Percentiles rank a stretch among this genome's conserved stretches.
phyloP scores from a whole-genome alignment of 2,329 filamentous ascomycete species.

The Parastagonospora nodorum region DNA sequence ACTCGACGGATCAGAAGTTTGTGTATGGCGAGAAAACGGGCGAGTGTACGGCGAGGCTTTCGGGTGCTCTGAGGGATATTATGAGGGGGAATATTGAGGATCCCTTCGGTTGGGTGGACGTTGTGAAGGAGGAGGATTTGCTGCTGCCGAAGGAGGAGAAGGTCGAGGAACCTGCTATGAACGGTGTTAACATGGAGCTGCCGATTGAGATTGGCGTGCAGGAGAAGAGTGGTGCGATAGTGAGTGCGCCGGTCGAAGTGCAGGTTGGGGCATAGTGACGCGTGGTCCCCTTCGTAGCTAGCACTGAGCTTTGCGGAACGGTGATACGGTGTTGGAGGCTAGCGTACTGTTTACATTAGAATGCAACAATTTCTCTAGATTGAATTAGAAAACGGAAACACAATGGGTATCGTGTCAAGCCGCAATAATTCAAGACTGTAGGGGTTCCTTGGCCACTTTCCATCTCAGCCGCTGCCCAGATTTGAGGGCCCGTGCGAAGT shows the following conservation, averaged over 20 bases:
- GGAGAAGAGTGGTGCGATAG: conserved; percentile 1
- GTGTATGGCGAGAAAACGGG: conserved; percentile 14
- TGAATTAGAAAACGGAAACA: too few relatives aligned
- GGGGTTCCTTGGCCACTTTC: too few relatives aligned
- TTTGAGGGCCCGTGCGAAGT: too few relatives aligned
- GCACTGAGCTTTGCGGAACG: too few relatives aligned
- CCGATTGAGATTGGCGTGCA: neutral
- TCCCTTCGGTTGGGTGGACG: conserved; percentile 14
- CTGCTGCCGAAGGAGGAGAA: conserved; percentile 3
- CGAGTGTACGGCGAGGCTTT: conserved; percentile 6
- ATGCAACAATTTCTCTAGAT: too few relatives aligned
- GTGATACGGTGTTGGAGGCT: too few relatives aligned
- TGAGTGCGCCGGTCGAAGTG: conserved; percentile 1
- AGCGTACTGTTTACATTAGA: too few relatives aligned
- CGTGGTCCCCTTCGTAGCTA: too few relatives aligned
- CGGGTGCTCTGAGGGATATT: conserved; percentile 9
- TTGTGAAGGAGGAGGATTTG: conserved; percentile 12
- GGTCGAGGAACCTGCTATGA: neutral
- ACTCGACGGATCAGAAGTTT: conserved; percentile 21
- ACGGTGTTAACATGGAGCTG: neutral
- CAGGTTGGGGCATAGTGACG: neutral
- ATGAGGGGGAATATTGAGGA: conserved; percentile 15
- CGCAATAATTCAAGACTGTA: too few relatives aligned
- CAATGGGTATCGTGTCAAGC: too few relatives aligned
- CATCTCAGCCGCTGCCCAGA: too few relatives aligned